Percentiles rank a stretch among this genome's conserved stretches.
Evolutionary conservation across 495 filamentous ascomycete genomes (phyloP).

Genomic region (Penicillium simplicissimum): DNA sequence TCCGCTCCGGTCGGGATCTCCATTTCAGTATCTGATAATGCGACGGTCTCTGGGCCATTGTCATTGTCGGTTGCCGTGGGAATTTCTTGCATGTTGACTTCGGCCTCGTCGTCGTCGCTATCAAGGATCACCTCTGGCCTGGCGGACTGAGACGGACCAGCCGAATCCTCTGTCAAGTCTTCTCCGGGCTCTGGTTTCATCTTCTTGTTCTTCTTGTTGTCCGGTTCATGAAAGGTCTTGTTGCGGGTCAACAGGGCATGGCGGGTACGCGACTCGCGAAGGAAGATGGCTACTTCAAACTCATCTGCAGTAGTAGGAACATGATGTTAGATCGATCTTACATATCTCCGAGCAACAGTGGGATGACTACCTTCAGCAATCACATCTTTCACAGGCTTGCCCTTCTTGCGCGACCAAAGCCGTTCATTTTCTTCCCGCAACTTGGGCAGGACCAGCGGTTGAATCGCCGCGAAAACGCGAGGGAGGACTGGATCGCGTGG

Average conservation of each 20-base stretch:
- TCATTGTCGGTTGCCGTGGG: conserved; percentile 30
- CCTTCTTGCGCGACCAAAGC: conserved; percentile 57
- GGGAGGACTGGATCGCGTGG: conserved; percentile 70
- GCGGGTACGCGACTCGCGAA: conserved; percentile 82
- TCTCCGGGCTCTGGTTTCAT: conserved; percentile 52
- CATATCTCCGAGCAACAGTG: background rate
- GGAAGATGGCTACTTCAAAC: conserved; percentile 91
- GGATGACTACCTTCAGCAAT: conserved; percentile 66
- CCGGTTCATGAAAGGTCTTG: conserved; percentile 63
- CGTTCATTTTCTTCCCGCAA: conserved; percentile 82
- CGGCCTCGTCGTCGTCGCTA: conserved; percentile 45
- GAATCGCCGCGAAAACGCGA: conserved; percentile 77
- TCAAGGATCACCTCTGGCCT: conserved; percentile 42
- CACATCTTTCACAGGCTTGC: conserved; percentile 83
- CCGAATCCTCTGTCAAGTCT: conserved; percentile 51
- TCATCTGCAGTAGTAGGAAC: conserved; percentile 61
- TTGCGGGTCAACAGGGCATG: conserved; percentile 85
- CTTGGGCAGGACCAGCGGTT: conserved; percentile 84
- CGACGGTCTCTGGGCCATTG: background rate
- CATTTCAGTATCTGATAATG: conserved; percentile 12
- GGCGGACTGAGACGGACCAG: conserved; percentile 47
- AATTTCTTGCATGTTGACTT: conserved; percentile 39
- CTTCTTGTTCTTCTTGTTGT: conserved; percentile 48
- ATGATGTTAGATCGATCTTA: background rate
- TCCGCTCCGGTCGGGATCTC: conserved; percentile 16